Conservation (phyloP, 108 stramenopile genomes). For the Pseudonitzschia multiseries region DNA sequence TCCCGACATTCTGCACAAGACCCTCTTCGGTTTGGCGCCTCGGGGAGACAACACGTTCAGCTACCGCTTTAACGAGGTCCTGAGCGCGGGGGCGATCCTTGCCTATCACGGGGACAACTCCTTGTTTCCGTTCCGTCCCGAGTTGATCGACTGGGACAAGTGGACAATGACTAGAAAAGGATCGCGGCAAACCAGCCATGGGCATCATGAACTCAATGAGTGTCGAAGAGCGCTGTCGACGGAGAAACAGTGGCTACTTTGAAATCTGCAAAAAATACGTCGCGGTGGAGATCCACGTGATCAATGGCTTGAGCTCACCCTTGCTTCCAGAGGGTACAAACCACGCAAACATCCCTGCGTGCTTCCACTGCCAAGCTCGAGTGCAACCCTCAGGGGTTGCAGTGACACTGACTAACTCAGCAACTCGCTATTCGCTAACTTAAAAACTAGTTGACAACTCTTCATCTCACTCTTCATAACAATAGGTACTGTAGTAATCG, state of each 20-base stretch:
- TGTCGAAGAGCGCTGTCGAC: constrained; percentile 13
- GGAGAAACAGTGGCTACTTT: constrained; percentile 9
- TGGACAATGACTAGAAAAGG: constrained; percentile 38
- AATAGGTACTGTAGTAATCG: too few species aligned
- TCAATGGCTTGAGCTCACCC: background rate
- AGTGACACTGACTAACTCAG: too few species aligned
- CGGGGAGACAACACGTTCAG: constrained; percentile 51
- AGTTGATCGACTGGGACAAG: constrained; percentile 35
- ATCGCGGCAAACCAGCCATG: constrained; percentile 15
- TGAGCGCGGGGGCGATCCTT: constrained; percentile 47
- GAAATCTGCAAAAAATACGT: constrained; percentile 34
- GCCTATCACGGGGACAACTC: constrained; percentile 38
- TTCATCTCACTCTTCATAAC: too few species aligned
- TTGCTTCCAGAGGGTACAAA: too few species aligned
- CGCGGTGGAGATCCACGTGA: background rate
- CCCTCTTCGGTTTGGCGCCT: constrained; percentile 33
- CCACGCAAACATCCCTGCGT: too few species aligned
- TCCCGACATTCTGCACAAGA: constrained; percentile 6
- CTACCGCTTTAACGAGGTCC: constrained; percentile 46
- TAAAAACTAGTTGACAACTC: too few species aligned
- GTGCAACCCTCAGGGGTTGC: too few species aligned
- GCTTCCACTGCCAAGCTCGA: too few species aligned
- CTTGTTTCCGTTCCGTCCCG: constrained; percentile 38
- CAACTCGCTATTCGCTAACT: too few species aligned
- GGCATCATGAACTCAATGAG: constrained; percentile 16